Evolutionary conservation across 208 protist species (phyloP).

Genomic region (Wallacemonas sp.): DNA sequence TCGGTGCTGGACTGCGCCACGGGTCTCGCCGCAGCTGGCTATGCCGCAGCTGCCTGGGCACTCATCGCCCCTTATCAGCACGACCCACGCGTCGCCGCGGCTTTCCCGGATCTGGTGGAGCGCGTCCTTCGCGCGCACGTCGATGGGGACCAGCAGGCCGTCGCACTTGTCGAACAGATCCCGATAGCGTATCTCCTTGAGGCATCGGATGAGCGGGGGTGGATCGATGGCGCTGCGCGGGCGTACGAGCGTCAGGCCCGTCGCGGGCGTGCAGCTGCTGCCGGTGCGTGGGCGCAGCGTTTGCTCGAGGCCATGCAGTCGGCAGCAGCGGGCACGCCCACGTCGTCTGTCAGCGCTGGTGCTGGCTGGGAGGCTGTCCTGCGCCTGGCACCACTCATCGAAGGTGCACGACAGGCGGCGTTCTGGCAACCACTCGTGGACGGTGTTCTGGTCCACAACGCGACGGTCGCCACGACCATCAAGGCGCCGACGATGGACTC

Average conservation of each 20-base stretch:
- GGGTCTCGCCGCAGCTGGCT: slow-evolving; percentile 31
- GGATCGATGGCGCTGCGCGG: background rate
- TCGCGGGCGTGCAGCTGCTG: background rate
- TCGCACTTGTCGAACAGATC: background rate
- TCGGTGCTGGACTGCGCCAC: slow-evolving; percentile 28
- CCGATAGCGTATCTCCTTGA: background rate
- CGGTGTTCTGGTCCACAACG: background rate
- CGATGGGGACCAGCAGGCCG: background rate
- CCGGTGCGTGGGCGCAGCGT: background rate
- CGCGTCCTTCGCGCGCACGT: background rate
- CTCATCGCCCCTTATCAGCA: slow-evolving; percentile 14
- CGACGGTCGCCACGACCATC: background rate
- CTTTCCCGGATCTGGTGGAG: background rate
- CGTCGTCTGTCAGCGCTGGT: background rate
- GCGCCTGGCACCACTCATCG: background rate
- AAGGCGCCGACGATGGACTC: background rate
- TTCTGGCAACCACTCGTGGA: background rate
- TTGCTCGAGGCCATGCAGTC: background rate
- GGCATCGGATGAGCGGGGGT: background rate
- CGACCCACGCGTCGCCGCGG: background rate
- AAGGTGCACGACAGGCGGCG: background rate
- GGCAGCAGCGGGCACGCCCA: background rate
- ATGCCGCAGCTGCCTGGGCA: slow-evolving; percentile 23
- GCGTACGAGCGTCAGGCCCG: background rate
- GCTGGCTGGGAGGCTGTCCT: background rate